These are phyloP conservation scores for Claviceps cyperi DNA, from an alignment of 2,329 filamentous ascomycete genomes.

Conservation along the genomic window DNA sequence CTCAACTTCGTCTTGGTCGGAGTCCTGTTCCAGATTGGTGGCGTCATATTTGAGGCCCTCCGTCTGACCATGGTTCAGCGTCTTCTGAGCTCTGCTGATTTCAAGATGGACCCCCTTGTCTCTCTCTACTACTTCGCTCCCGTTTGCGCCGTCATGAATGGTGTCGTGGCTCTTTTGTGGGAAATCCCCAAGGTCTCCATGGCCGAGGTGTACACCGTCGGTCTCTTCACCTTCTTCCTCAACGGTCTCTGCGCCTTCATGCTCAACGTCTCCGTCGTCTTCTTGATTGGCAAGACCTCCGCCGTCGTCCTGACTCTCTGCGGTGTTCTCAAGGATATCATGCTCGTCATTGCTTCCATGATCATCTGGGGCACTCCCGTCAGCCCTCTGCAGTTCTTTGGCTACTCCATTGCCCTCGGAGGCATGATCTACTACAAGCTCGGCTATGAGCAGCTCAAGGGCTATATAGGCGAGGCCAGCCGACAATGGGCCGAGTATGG, in stretches of 20 bases:
- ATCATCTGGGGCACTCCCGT: conserved; percentile 68
- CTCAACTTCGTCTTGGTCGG: conserved; percentile 79
- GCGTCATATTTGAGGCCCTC: conserved; percentile 69
- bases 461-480: conserved; percentile 55
- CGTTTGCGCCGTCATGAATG: conserved; percentile 72
- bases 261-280: conserved; percentile 74
- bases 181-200: conserved; percentile 58
- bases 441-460: conserved; percentile 68
- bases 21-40: conserved; percentile 64
- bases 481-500: conserved; percentile 83
- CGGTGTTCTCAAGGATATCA: conserved; percentile 77
- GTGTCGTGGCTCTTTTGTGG: conserved; percentile 55
- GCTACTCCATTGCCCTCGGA: conserved; percentile 64
- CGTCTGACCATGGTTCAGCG: conserved; percentile 76
- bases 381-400: conserved; percentile 63
- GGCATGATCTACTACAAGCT: conserved; percentile 78
- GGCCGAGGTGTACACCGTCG: conserved; percentile 58
- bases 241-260: conserved; percentile 70
- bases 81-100: conserved; percentile 66
- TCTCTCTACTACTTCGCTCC: conserved; percentile 86
- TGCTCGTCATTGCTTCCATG: conserved; percentile 68
- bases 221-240: conserved; percentile 54
- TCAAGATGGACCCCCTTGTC: conserved; percentile 84
- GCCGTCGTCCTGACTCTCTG: conserved; percentile 76
- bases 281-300: conserved; percentile 78